Evolutionary conservation across 768 basidiomycete species (phyloP), one percentile per base, ranked within the genome.

Genomic region (Termitomyces titanicus): DNA sequence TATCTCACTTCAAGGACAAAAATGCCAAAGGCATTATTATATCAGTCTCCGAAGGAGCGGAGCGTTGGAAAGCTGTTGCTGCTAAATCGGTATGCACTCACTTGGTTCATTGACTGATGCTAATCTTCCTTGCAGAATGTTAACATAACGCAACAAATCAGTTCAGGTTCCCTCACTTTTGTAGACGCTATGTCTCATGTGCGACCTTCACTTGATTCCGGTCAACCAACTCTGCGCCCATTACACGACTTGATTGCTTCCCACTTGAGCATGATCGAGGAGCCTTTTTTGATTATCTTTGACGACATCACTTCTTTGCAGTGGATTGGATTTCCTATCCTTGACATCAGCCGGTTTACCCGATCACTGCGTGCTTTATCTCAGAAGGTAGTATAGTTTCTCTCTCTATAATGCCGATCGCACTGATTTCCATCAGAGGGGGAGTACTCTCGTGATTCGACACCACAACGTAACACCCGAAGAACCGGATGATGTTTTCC

Each of bases 271-370:
- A 10, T 52, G 27, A 22, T 20, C 46, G 1, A 57, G 17, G 51
- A 33, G 33, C 55, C 57, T 29, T 62, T 63, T 8, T 68, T 89
- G 12, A 73, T 92, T 20, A 79, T 92, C 42, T 62, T 92, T n/a
- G 90, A 92, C 58, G 87, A 88, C 51, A 71, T 89, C 40, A 68
- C 85, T 0, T 73, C 79, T 38, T 75, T 92, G 1, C 81, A 87
- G 63, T 92, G 89, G 88, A 79, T 86, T 17, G 90, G 89, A 2
- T 72, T 81, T 54, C 66, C 82, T 2, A 53, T 66, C 0, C 54
- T 75, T 7, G 84, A 85, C 20, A 62, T 91, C 35, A 69, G 68
- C 17, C 78, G 83, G 6, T 83, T 91, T 56, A 61, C 71, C 27
- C 83, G 90, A 33, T 87, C 86, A 0, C 64, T 91, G 3, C 72